Evolutionary conservation across 148 eudicot genomes (phyloP), one percentile per base, ranked within the genome.

Genomic region (Rhododendron williamsianum): DNA sequence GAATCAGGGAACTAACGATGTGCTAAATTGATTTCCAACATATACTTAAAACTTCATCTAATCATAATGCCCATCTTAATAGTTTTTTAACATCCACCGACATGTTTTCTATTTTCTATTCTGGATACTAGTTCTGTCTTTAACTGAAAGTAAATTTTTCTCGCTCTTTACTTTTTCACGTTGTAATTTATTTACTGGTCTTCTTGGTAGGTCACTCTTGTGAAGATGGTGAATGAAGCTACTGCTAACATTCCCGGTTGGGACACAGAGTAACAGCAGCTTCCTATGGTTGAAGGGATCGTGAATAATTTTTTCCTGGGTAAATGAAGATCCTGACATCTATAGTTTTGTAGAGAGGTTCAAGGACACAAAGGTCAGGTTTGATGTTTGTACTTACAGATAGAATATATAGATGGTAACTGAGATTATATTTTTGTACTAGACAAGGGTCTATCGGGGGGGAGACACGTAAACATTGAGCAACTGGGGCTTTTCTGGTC

Each of bases 191-290:
- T 43, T 36, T 10, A 7, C 52, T 77, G 12, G 15, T 54, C 30
- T 30, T 25, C 41, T 87, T 51, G 71, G 76, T 89, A 92, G 94
- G 94, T 86, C 23, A 92, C 94, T 78, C 93, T 92, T 12, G 92
- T 92, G 65, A 89, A 89, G 56, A 92, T 91, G 94, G 91, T 92
- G 82, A 92, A 92, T 81, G 92, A 92, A 89, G 94, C 94, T 87
- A 92, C 94, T 35, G 92, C 91, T 52, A 91, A 92, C 90, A 90
- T 92, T 90, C 92, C 94, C 0, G 87, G 91, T 76, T 92, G 94
- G 94, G 90, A 88, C 81, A 60, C 88, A 56, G 80, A 86, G 25
- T 89, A 87, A 87, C 71, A 41, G 45, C 41, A 58, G 45, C 41
- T 56, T 56, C 33, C 19, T 38, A 9, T 76, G 46, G 49, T 78